Percentiles rank a stretch among this genome's conserved stretches.
Conservation (phyloP, 192 early-diverging fungal species). For the Coemansia pectinata region DNA sequence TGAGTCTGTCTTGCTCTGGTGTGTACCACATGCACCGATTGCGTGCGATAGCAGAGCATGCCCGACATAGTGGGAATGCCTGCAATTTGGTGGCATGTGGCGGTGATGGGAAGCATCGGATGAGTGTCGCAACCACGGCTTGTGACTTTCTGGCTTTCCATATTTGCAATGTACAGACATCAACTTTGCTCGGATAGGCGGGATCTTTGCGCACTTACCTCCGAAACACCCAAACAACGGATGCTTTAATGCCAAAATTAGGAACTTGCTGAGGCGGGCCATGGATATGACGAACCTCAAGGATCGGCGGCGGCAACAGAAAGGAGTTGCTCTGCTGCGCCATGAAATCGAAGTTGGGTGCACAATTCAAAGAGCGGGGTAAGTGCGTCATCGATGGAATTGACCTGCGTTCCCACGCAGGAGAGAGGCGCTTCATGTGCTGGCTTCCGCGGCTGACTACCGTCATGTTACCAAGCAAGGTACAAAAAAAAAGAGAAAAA, state of each 20-base stretch:
- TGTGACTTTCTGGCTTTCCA: not conserved
- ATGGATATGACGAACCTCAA: not conserved
- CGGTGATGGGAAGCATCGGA: not conserved
- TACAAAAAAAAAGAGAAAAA: not conserved
- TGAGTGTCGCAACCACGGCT: not conserved
- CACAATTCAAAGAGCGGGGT: not conserved
- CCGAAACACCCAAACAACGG: not conserved
- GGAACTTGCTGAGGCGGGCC: not conserved
- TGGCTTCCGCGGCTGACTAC: not conserved
- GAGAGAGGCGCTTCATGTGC: not conserved
- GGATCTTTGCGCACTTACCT: not conserved
- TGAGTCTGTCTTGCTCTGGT: not conserved
- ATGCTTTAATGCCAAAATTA: not conserved
- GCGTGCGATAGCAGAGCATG: not conserved
- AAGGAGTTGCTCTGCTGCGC: not conserved
- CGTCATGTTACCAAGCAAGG: constrained; percentile 1
- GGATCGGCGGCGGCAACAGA: not conserved
- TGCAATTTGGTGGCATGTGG: not conserved
- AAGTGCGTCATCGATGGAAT: not conserved
- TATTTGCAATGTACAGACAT: not conserved
- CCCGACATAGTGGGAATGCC: not conserved
- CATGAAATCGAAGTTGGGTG: not conserved
- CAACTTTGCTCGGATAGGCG: not conserved
- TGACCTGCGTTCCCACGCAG: not conserved
- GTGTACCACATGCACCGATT: not conserved